Conservation (phyloP, 805 yeast genomes). For the Metschnikowia reukaufii region DNA sequence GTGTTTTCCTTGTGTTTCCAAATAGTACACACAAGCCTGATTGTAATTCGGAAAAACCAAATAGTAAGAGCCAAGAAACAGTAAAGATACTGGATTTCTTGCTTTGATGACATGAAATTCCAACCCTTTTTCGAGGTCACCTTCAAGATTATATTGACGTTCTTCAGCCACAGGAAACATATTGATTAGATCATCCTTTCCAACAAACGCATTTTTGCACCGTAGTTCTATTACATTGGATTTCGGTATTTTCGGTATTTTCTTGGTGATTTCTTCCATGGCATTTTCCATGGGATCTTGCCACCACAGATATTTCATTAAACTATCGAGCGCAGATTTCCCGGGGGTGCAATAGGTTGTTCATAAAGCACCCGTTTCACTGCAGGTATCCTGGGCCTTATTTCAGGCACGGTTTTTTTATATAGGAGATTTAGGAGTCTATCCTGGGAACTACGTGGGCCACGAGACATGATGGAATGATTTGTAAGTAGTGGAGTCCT, state of each 20-base stretch:
- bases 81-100: slow-evolving; percentile 46
- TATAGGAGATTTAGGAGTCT: slow-evolving; percentile 32
- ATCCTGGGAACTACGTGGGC: slow-evolving; percentile 18
- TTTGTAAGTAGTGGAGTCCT: background rate
- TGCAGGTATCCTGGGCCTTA: slow-evolving; percentile 28
- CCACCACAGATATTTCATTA: slow-evolving; percentile 33
- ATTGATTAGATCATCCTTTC: slow-evolving; percentile 39
- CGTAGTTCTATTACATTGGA: slow-evolving; percentile 38
- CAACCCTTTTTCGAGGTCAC: slow-evolving; percentile 24
- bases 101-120: slow-evolving; percentile 47
- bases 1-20: slow-evolving; percentile 48
- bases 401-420: slow-evolving; percentile 29
- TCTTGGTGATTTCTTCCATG: slow-evolving; percentile 22
- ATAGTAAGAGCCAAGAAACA: slow-evolving; percentile 51
- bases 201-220: slow-evolving; percentile 39
- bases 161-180: slow-evolving; percentile 37
- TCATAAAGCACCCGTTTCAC: slow-evolving; percentile 32
- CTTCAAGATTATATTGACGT: slow-evolving; percentile 27
- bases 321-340: slow-evolving; percentile 27
- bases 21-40: slow-evolving; percentile 52
- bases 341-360: slow-evolving; percentile 7
- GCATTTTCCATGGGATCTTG: slow-evolving; percentile 30
- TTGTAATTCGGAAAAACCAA: slow-evolving; percentile 48
- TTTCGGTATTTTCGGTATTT: background rate
- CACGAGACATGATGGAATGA: slow-evolving; percentile 7